Conservation (phyloP, 176 grass and related monocot species). For the Eleusine coracana region DNA sequence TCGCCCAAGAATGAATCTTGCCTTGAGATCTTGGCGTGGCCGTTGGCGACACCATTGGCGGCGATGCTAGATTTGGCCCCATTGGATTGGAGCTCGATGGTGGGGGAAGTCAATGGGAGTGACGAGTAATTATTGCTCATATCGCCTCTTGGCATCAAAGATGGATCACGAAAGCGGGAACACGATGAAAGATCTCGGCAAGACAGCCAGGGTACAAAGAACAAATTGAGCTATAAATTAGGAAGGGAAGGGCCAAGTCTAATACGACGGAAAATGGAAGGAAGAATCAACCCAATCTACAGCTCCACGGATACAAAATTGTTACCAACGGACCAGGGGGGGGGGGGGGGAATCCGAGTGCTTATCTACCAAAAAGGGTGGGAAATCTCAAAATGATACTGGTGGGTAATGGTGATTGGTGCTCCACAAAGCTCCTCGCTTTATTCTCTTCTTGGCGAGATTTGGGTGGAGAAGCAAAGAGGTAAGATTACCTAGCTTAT, state of each 20-base stretch:
- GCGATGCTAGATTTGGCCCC: slow-evolving; percentile 29
- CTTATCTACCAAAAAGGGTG: background rate
- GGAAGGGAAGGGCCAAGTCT: background rate
- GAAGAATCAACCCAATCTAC: slow-evolving; percentile 1
- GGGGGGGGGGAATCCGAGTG: background rate
- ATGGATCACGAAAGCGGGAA: background rate
- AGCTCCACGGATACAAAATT: background rate
- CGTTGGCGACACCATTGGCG: slow-evolving; percentile 38
- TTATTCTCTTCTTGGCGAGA: background rate
- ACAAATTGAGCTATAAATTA: background rate
- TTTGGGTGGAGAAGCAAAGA: slow-evolving; percentile 10
- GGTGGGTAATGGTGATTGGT: background rate
- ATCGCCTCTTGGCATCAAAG: slow-evolving; percentile 36
- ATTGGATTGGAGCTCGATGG: slow-evolving; percentile 74
- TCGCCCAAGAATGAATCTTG: slow-evolving; percentile 57
- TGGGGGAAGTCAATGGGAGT: slow-evolving; percentile 52
- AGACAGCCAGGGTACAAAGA: background rate
- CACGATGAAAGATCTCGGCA: background rate
- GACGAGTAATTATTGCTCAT: slow-evolving; percentile 76
- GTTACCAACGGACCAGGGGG: background rate
- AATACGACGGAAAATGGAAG: background rate
- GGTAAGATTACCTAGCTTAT: background rate
- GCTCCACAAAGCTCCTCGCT: background rate
- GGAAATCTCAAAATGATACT: background rate
- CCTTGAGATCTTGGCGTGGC: slow-evolving; percentile 49